Conservation (phyloP, 1,284 basidiomycete genomes). For the Boletus mariae region DNA sequence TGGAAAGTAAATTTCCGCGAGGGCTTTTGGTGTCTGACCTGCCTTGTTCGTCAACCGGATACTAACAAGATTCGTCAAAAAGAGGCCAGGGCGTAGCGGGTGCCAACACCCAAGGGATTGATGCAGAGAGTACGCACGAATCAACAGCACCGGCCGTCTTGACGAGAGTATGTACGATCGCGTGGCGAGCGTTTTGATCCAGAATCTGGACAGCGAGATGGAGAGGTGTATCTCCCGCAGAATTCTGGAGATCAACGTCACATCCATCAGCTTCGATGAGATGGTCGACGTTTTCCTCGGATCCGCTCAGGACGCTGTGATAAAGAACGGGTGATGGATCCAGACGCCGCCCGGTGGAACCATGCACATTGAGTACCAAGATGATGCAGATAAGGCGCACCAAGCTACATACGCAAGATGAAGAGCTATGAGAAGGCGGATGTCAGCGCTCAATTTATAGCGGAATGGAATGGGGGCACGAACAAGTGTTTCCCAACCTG, state of each 20-base stretch:
- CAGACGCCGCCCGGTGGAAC: background rate
- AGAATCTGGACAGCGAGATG: slow-evolving; percentile 26
- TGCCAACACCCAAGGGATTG: background rate
- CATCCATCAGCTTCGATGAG: slow-evolving; percentile 31
- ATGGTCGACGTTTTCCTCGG: slow-evolving; percentile 17
- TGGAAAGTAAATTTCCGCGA: slow-evolving; percentile 24
- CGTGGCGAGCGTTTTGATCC: slow-evolving; percentile 14
- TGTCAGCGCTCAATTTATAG: slow-evolving; percentile 14
- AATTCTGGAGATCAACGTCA: slow-evolving; percentile 30
- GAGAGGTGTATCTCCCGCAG: slow-evolving; percentile 27
- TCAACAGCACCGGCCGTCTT: slow-evolving; percentile 25
- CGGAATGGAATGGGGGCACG: slow-evolving; percentile 12
- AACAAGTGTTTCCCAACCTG: slow-evolving; percentile 31
- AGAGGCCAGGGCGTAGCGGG: background rate
- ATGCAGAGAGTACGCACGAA: slow-evolving; percentile 20
- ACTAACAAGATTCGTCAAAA: slow-evolving; percentile 9
- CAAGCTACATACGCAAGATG: slow-evolving; percentile 30
- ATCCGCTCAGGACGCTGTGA: slow-evolving; percentile 20
- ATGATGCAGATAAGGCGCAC: background rate
- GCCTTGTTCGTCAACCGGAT: slow-evolving; percentile 26
- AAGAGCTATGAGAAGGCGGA: slow-evolving; percentile 18
- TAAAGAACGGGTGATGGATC: background rate
- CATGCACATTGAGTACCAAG: background rate
- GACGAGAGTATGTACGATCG: slow-evolving; percentile 24
- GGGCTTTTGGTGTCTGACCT: slow-evolving; percentile 24